These are phyloP conservation scores for Magnusiomyces starmeri DNA, from an alignment of 1,139 yeast species.

Conservation along the genomic window DNA sequence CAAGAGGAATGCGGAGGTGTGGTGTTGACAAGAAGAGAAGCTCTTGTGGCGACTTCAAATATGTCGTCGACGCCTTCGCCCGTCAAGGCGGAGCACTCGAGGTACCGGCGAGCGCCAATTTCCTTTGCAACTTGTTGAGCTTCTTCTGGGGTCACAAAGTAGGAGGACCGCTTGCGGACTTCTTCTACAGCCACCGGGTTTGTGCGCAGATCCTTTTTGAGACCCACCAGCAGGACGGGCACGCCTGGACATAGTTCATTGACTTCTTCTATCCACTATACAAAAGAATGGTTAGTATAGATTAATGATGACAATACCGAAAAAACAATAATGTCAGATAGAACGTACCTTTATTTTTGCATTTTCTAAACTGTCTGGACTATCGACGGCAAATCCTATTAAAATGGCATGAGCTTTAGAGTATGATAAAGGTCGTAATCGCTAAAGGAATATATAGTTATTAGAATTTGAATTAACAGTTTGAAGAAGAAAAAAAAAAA, in stretches of 20 bases:
- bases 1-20: constrained; percentile 19
- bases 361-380: constrained; percentile 56
- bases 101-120: constrained; percentile 78
- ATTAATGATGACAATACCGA: neutral
- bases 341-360: constrained; percentile 37
- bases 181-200: constrained; percentile 71
- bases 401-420: constrained; percentile 62
- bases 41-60: constrained; percentile 82
- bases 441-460: constrained; percentile 25
- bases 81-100: constrained; percentile 91
- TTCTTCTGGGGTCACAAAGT: constrained; percentile 67
- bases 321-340: neutral
- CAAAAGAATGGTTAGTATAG: neutral
- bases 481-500: constrained; percentile 35
- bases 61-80: constrained; percentile 90
- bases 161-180: constrained; percentile 65
- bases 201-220: constrained; percentile 81
- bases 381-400: constrained; percentile 60
- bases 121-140: constrained; percentile 53
- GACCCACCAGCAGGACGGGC: constrained; percentile 79
- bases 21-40: constrained; percentile 41
- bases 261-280: constrained; percentile 65
- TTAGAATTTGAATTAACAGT: constrained; percentile 7
- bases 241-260: constrained; percentile 73
- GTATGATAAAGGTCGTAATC: constrained; percentile 60